These are phyloP conservation scores for Mallotus japonicus DNA, from an alignment of 441 rosid species.

Conservation along the genomic window DNA sequence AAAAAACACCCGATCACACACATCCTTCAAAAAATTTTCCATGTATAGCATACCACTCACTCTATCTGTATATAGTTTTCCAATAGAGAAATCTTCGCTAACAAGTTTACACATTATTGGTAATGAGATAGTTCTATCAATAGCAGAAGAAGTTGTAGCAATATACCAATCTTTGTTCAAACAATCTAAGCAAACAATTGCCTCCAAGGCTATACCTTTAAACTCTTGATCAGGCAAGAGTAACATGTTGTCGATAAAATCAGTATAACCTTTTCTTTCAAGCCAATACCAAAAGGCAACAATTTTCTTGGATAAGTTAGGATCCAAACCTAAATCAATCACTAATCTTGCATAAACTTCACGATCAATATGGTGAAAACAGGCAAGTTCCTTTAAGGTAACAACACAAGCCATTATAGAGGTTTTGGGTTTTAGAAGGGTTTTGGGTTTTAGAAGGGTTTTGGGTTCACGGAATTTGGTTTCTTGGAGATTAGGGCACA, in stretches of 20 bases:
- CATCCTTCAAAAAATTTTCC: slow-evolving; percentile 5
- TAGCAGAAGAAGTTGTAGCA: neutral
- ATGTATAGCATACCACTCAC: neutral
- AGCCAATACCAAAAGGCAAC: slow-evolving; percentile 39
- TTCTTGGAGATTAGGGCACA: neutral
- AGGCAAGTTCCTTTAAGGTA: slow-evolving; percentile 6
- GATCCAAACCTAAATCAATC: neutral
- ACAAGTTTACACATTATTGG: slow-evolving; percentile 16
- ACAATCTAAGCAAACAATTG: slow-evolving; percentile 17
- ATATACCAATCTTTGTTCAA: neutral
- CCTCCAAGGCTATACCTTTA: slow-evolving; percentile 14
- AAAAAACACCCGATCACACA: slow-evolving; percentile 6
- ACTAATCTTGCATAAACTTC: slow-evolving; percentile 17
- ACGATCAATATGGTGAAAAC: slow-evolving; percentile 32
- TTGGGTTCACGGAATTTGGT: neutral
- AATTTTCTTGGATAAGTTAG: slow-evolving; percentile 13
- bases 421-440: neutral
- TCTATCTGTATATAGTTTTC: neutral
- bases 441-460: neutral
- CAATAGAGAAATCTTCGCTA: slow-evolving; percentile 6
- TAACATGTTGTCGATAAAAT: slow-evolving; percentile 19
- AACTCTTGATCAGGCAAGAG: neutral
- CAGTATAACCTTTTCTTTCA: slow-evolving; percentile 22
- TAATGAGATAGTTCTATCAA: neutral
- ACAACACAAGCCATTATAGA: slow-evolving; percentile 6